Evolutionary conservation across 192 early-diverging fungal genomes (phyloP).

Genomic region (Umbelopsis isabellina): DNA sequence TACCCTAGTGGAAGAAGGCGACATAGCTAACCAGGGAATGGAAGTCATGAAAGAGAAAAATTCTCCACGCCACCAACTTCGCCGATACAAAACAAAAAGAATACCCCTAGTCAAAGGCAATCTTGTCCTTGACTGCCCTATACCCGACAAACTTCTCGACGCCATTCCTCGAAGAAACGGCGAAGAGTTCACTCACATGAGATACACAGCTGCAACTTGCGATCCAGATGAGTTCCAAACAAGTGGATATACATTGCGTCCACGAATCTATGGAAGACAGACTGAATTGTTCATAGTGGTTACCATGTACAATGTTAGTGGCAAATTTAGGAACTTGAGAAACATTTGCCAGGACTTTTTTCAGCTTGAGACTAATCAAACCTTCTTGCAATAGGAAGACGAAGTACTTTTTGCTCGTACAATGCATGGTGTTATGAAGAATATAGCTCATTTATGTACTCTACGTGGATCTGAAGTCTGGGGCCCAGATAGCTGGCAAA

Average conservation of each 20-base stretch:
- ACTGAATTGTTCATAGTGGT: slow-evolving; percentile 73
- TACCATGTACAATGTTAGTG: slow-evolving; percentile 73
- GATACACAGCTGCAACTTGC: slow-evolving; percentile 74
- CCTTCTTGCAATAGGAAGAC: slow-evolving; percentile 57
- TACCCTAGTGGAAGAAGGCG: slow-evolving; percentile 1
- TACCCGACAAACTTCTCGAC: slow-evolving; percentile 60
- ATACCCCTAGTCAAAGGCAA: slow-evolving; percentile 62
- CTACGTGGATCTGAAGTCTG: slow-evolving; percentile 53
- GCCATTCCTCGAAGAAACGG: slow-evolving; percentile 51
- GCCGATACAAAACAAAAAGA: slow-evolving; percentile 23
- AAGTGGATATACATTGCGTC: slow-evolving; percentile 63
- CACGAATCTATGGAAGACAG: slow-evolving; percentile 52
- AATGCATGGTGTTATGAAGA: slow-evolving; percentile 64
- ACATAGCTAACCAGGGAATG: not conserved
- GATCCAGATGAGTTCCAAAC: slow-evolving; percentile 67
- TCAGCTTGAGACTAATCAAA: slow-evolving; percentile 19
- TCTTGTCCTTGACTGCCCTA: slow-evolving; percentile 70
- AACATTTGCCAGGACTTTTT: not conserved
- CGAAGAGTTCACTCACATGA: slow-evolving; percentile 72
- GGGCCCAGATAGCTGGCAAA: slow-evolving; percentile 69
- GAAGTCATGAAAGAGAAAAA: slow-evolving; percentile 12
- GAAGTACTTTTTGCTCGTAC: slow-evolving; percentile 65
- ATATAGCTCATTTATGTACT: slow-evolving; percentile 66
- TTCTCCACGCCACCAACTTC: slow-evolving; percentile 3
- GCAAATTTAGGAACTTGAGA: not conserved